Conservation (phyloP, 345 rosid genomes). For the Trapa bicornis region DNA sequence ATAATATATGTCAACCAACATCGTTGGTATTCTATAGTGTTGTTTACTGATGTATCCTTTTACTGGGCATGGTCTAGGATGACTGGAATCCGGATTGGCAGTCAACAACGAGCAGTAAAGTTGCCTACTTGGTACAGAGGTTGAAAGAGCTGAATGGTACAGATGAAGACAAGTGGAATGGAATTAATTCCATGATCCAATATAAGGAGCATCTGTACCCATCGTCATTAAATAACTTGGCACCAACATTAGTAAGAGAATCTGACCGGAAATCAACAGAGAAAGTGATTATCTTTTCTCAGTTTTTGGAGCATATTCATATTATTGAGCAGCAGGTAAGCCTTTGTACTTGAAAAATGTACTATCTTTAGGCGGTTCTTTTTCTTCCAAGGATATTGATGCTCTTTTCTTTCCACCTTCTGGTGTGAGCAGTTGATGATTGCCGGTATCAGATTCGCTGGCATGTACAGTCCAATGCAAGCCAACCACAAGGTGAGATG, state of each 20-base stretch:
- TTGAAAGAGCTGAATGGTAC: constrained; percentile 52
- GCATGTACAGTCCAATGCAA: constrained; percentile 84
- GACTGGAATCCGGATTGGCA: constrained; percentile 98
- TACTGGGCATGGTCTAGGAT: constrained; percentile 44
- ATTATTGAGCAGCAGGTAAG: constrained; percentile 82
- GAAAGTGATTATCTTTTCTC: constrained; percentile 87
- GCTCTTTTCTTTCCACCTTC: not conserved
- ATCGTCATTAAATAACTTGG: constrained; percentile 12
- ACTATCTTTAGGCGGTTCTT: constrained; percentile 4
- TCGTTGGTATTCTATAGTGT: not conserved
- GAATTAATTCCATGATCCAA: constrained; percentile 15
- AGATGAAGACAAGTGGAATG: constrained; percentile 17
- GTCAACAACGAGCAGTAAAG: constrained; percentile 92
- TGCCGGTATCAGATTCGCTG: constrained; percentile 72
- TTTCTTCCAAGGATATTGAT: not conserved
- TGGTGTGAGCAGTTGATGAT: constrained; percentile 35
- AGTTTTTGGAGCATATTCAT: constrained; percentile 88
- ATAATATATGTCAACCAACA: not conserved
- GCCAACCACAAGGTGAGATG: constrained; percentile 53
- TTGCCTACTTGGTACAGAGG: constrained; percentile 62
- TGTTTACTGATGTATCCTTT: constrained; percentile 6
- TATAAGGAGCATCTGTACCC: constrained; percentile 14
- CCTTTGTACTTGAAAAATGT: constrained; percentile 2
- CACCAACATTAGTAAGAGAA: constrained; percentile 11
- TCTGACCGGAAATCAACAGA: constrained; percentile 26